phyloP scores from a whole-genome alignment of 108 stramenopile species.

The Cyclotella distinguenda region DNA sequence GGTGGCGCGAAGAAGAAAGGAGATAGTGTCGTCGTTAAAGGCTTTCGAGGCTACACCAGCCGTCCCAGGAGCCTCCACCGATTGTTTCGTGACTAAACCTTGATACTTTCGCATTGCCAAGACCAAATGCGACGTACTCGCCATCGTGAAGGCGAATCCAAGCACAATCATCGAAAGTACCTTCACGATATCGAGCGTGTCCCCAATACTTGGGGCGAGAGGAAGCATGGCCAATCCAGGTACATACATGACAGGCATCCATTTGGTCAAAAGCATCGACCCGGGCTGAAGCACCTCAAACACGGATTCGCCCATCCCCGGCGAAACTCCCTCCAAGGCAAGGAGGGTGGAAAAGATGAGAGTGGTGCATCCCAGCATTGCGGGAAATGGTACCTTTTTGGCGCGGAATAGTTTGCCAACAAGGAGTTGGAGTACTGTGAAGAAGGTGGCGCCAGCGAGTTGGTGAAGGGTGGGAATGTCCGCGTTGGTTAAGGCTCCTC shows the following conservation, averaged over 20 bases:
- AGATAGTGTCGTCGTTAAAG: constrained; percentile 36
- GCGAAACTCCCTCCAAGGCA: constrained; percentile 46
- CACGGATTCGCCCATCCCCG: constrained; percentile 56
- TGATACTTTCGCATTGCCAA: constrained; percentile 27
- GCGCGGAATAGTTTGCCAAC: constrained; percentile 59
- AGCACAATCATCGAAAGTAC: constrained; percentile 41
- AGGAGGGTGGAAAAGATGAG: constrained; percentile 59
- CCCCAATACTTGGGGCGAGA: constrained; percentile 71
- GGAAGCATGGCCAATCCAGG: constrained; percentile 85
- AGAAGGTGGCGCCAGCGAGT: constrained; percentile 42
- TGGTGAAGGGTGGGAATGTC: constrained; percentile 36
- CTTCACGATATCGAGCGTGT: constrained; percentile 57
- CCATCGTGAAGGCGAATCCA: constrained; percentile 45
- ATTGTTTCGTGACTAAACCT: constrained; percentile 20
- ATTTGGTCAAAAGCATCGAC: constrained; percentile 70
- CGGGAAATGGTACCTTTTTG: constrained; percentile 64
- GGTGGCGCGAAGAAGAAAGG: constrained; percentile 33
- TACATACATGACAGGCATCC: constrained; percentile 85
- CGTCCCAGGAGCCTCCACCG: background rate
- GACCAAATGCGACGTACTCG: constrained; percentile 41
- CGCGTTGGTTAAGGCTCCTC: constrained; percentile 3
- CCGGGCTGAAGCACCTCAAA: constrained; percentile 62
- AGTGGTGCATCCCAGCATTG: constrained; percentile 70
- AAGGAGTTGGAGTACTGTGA: constrained; percentile 54
- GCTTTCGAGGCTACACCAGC: constrained; percentile 41